Evolutionary conservation across 208 protist genomes (phyloP), one percentile per base, ranked within the genome.

Genomic region (Phytomonas francai): DNA sequence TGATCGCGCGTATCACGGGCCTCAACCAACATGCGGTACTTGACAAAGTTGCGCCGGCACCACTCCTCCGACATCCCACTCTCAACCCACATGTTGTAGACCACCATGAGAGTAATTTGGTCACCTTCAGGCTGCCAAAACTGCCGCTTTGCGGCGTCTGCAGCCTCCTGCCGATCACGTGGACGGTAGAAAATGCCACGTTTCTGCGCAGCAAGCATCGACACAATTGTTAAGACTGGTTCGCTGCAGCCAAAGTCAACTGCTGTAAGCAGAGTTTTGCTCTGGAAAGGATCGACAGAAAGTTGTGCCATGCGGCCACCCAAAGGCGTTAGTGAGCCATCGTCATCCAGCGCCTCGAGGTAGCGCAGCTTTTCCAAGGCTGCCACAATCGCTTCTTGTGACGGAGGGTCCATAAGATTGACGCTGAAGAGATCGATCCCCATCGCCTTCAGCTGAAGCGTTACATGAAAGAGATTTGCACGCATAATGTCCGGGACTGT

Each of bases 241-340:
- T 98, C 97, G 5, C 87, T 80, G 85, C 98, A 99, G 19, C 97
- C 96, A 9, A 98, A 77, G 67, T 99, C 97, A 12, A 98, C 92
- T 4, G 93, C 91, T 0, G 92, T 93, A 60, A 99, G 97, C 1
- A 99, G 85, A 69, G 98, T 98, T 83, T 99, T 99, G 60, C 96
- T 97, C 60, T 99, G 84, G 32, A 87, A 97, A 19, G 98, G 98
- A 69, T 99, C 98, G 36, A 99, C 92, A 33, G 98, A 98, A 61
- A 99, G 98, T 80, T 99, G 94, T 29, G 98, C 98, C 98, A 99
- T 99, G 68, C 97, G 94, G 65, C 97, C 88, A n/a, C 98, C 98
- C 6, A 99, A 81, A 25, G 88, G 82, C 7, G 98, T 99, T 14
- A 99, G 87, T 31, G 99, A 67, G 11, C 98, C 98, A 57, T 99